Evolutionary conservation across 2,329 filamentous ascomycete species (phyloP).

Genomic region (Aspergillus sp.): DNA sequence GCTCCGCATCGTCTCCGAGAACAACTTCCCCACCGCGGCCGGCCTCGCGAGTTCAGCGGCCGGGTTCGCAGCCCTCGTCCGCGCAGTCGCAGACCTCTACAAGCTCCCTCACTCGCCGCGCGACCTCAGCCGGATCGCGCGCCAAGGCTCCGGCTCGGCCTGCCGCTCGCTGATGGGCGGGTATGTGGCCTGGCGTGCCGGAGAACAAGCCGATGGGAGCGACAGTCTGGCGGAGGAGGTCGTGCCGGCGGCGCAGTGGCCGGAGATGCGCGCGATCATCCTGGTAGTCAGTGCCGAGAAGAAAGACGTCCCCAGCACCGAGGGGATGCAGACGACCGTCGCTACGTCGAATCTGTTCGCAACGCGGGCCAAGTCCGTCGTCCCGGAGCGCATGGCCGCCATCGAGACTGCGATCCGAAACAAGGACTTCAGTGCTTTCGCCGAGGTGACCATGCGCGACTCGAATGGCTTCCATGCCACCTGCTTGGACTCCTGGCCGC

Average conservation of each 20-base stretch:
- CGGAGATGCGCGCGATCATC: constrained; percentile 83
- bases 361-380: constrained; percentile 63
- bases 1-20: constrained; percentile 83
- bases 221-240: constrained; percentile 86
- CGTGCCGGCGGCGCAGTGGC: constrained; percentile 84
- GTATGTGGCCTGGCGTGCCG: constrained; percentile 90
- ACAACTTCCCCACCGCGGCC: constrained; percentile 98
- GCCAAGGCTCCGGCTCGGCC: constrained; percentile 89
- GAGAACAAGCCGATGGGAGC: constrained; percentile 62
- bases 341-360: constrained; percentile 81
- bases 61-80: constrained; percentile 59
- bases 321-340: constrained; percentile 96
- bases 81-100: constrained; percentile 84
- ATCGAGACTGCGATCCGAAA: constrained; percentile 75
- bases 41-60: constrained; percentile 63
- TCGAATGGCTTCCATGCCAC: constrained; percentile 95
- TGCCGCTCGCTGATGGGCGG: constrained; percentile 90
- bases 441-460: constrained; percentile 87
- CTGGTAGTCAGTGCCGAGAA: constrained; percentile 88
- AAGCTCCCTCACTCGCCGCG: constrained; percentile 69
- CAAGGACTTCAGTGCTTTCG: constrained; percentile 78
- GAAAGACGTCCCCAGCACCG: constrained; percentile 87
- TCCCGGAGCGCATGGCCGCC: constrained; percentile 69
- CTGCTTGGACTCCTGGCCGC: constrained; percentile 89
- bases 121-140: constrained; percentile 77